Percentiles rank a stretch among this genome's conserved stretches.
Evolutionary conservation across 225 moss, liverwort and hornwort genomes (phyloP).

Genomic region (Sphagnum tenellum): DNA sequence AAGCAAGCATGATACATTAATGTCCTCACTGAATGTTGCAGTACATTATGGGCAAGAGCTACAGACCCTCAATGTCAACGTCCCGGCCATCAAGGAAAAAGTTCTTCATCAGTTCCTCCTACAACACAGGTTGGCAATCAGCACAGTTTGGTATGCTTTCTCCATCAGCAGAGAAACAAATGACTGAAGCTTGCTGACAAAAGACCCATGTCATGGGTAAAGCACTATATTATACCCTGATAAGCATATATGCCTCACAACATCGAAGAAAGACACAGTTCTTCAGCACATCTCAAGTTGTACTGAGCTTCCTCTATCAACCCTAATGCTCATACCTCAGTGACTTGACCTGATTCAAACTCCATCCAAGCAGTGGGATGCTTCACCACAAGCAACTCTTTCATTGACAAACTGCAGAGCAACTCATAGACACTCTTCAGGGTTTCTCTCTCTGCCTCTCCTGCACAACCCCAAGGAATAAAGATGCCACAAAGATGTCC

Average conservation of each 20-base stretch:
- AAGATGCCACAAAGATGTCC: no score
- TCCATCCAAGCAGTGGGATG: constrained; percentile 96
- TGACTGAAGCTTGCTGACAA: constrained; percentile 8
- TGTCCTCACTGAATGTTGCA: neutral
- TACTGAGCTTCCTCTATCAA: neutral
- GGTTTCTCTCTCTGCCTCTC: neutral
- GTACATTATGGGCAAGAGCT: neutral
- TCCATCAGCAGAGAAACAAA: constrained; percentile 7
- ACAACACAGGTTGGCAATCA: constrained; percentile 1
- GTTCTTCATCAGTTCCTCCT: constrained; percentile 59
- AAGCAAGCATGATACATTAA: constrained; percentile 6
- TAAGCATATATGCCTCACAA: no score
- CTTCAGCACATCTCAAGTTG: neutral
- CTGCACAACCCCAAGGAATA: neutral
- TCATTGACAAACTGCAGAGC: constrained; percentile 70
- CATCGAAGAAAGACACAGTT: neutral
- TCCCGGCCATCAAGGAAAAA: constrained; percentile 77
- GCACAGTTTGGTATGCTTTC: no score
- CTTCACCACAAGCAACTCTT: constrained; percentile 75
- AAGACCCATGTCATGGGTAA: no score
- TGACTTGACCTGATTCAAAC: constrained; percentile 76
- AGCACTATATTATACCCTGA: no score
- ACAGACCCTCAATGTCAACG: constrained; percentile 70
- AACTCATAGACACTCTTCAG: neutral
- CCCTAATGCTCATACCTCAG: constrained; percentile 43